These are phyloP conservation scores for Xerocomus potaroensis DNA, from an alignment of 768 basidiomycete species.

Conservation along the genomic window DNA sequence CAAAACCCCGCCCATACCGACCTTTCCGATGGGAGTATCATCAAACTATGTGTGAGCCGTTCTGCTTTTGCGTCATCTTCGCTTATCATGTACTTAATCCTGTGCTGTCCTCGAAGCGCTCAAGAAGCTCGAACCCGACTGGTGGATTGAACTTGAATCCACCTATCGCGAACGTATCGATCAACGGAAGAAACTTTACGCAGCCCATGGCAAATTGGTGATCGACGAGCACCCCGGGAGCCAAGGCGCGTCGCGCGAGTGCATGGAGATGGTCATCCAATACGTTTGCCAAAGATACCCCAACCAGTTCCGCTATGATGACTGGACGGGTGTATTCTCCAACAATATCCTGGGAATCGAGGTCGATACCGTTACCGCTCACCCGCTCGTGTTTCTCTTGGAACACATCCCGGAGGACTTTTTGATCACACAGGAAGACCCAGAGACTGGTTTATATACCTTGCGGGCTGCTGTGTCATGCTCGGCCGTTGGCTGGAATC, in stretches of 20 bases:
- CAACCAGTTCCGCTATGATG: constrained; percentile 41
- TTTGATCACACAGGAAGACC: constrained; percentile 39
- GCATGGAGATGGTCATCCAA: constrained; percentile 54
- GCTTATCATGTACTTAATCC: neutral
- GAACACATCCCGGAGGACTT: constrained; percentile 53
- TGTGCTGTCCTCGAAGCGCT: constrained; percentile 31
- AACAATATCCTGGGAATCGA: constrained; percentile 40
- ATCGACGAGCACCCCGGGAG: constrained; percentile 47
- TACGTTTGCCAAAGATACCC: constrained; percentile 57
- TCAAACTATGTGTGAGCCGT: constrained; percentile 48
- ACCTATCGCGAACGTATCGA: constrained; percentile 42
- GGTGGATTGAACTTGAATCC: constrained; percentile 55
- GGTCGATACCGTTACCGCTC: constrained; percentile 24
- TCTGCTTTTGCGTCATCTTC: too few species aligned
- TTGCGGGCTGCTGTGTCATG: constrained; percentile 43
- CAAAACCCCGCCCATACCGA: constrained; percentile 48
- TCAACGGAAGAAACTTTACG: constrained; percentile 39
- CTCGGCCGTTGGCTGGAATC: constrained; percentile 49
- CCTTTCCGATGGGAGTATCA: constrained; percentile 55
- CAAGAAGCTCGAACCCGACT: constrained; percentile 47
- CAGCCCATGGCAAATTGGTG: constrained; percentile 37
- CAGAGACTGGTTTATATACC: constrained; percentile 39
- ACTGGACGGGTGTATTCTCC: constrained; percentile 33
- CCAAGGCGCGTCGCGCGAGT: constrained; percentile 45
- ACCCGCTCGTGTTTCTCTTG: constrained; percentile 43